phyloP scores from a whole-genome alignment of 148 eudicot genomes.

The Oxyria digyna region DNA sequence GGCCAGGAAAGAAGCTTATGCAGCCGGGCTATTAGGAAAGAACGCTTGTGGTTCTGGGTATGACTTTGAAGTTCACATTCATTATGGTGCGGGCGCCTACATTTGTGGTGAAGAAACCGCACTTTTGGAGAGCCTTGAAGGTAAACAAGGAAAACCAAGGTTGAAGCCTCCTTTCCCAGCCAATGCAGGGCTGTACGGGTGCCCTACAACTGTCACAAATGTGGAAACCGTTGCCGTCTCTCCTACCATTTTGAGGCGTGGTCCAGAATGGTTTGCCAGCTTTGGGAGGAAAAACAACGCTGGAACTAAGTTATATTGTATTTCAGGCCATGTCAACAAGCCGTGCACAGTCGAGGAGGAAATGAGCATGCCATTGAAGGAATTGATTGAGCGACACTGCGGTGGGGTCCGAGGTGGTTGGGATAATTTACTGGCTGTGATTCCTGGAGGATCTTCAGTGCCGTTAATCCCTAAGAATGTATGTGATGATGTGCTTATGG shows the following conservation, averaged over 20 bases:
- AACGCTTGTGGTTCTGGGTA: constrained; percentile 96
- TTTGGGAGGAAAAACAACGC: constrained; percentile 87
- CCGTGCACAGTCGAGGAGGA: constrained; percentile 98
- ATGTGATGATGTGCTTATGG: constrained; percentile 92
- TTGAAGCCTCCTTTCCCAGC: constrained; percentile 99
- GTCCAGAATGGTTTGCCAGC: constrained; percentile 90
- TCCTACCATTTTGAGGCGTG: constrained; percentile 81
- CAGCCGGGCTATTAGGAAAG: constrained; percentile 63
- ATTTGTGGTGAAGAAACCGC: constrained; percentile 98
- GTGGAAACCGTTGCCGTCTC: constrained; percentile 97
- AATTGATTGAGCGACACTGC: constrained; percentile 86
- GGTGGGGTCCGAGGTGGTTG: constrained; percentile 96
- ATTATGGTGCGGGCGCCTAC: constrained; percentile 94
- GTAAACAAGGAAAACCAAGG: constrained; percentile 94
- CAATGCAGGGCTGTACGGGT: constrained; percentile 80
- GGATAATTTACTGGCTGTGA: constrained; percentile 90
- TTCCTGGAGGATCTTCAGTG: constrained; percentile 94
- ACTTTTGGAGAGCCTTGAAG: constrained; percentile 88
- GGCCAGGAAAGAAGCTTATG: constrained; percentile 84
- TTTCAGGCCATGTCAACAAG: constrained; percentile 91
- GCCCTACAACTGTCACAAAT: constrained; percentile 90
- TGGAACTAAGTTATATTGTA: constrained; percentile 74
- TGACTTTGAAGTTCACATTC: constrained; percentile 87
- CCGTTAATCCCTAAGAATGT: constrained; percentile 69
- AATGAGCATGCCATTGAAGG: constrained; percentile 88